Conservation (phyloP, 805 yeast species). For the Torulaspora maleeae region DNA sequence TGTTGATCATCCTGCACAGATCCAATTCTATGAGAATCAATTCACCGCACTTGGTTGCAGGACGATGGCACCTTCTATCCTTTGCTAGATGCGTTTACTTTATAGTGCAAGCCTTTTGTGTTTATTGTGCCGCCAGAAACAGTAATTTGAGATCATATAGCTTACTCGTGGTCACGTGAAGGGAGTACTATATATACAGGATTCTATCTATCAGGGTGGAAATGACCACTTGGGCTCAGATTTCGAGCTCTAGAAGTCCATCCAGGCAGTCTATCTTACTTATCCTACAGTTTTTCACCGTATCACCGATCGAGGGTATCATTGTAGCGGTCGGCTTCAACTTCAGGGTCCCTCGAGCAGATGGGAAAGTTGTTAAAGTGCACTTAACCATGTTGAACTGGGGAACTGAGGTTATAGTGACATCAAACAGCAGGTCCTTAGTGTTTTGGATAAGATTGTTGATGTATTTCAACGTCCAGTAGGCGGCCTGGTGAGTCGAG, state of each 20-base stretch:
- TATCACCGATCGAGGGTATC: slow-evolving; percentile 42
- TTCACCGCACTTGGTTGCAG: background rate
- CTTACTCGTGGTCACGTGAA: background rate
- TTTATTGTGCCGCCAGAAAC: slow-evolving; percentile 6
- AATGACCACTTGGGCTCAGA: background rate
- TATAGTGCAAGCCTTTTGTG: slow-evolving; percentile 7
- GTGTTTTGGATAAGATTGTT: slow-evolving; percentile 15
- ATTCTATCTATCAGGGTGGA: background rate
- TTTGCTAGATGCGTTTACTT: background rate
- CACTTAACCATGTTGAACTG: slow-evolving; percentile 37
- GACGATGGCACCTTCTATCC: background rate
- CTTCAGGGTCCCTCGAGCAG: slow-evolving; percentile 33
- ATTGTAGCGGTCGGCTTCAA: slow-evolving; percentile 25
- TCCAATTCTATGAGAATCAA: background rate
- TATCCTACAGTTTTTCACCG: slow-evolving; percentile 38
- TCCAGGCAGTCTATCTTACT: slow-evolving; percentile 43
- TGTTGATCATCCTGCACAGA: background rate
- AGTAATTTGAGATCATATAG: slow-evolving; percentile 2
- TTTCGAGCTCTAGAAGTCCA: slow-evolving; percentile 36
- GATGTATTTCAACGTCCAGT: slow-evolving; percentile 38
- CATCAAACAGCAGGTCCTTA: slow-evolving; percentile 22
- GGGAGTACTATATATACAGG: background rate
- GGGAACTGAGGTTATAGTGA: slow-evolving; percentile 43
- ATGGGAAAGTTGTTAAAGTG: slow-evolving; percentile 26
- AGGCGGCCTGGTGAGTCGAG: slow-evolving; percentile 31